Conservation (phyloP, 768 basidiomycete species). For the Dioszegia hungarica region DNA sequence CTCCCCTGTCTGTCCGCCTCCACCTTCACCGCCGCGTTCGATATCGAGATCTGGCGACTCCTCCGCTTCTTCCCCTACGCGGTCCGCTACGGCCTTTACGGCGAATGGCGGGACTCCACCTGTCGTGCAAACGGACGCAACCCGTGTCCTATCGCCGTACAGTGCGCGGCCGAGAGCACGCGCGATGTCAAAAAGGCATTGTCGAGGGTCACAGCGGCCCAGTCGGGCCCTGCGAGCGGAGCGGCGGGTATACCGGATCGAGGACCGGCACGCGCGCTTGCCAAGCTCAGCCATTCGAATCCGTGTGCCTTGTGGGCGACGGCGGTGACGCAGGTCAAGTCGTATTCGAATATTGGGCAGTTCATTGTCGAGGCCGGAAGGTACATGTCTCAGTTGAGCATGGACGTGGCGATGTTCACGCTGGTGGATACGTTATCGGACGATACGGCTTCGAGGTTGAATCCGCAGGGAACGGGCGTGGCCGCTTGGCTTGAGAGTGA, state of each 20-base stretch:
- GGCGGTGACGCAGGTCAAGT: constrained; percentile 88
- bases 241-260: constrained; percentile 21
- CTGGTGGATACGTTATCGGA: constrained; percentile 83
- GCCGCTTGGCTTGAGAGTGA: constrained; percentile 36
- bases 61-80: constrained; percentile 72
- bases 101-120: constrained; percentile 85
- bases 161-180: constrained; percentile 64
- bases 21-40: constrained; percentile 77
- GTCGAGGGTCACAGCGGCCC: constrained; percentile 63
- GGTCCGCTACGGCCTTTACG: constrained; percentile 84
- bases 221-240: constrained; percentile 8
- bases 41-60: constrained; percentile 88
- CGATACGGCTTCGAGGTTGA: constrained; percentile 22
- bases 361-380: constrained; percentile 84
- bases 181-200: constrained; percentile 83
- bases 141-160: constrained; percentile 30
- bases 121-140: constrained; percentile 53
- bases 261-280: constrained; percentile 74
- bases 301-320: constrained; percentile 85
- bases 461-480: constrained; percentile 28
- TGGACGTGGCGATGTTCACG: constrained; percentile 83
- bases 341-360: constrained; percentile 81
- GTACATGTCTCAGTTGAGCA: constrained; percentile 87
- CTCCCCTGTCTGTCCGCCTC: constrained; percentile 83
- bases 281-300: constrained; percentile 89